Conservation (phyloP, 331 rosid genomes). For the Rhamnella rubrinervis region DNA sequence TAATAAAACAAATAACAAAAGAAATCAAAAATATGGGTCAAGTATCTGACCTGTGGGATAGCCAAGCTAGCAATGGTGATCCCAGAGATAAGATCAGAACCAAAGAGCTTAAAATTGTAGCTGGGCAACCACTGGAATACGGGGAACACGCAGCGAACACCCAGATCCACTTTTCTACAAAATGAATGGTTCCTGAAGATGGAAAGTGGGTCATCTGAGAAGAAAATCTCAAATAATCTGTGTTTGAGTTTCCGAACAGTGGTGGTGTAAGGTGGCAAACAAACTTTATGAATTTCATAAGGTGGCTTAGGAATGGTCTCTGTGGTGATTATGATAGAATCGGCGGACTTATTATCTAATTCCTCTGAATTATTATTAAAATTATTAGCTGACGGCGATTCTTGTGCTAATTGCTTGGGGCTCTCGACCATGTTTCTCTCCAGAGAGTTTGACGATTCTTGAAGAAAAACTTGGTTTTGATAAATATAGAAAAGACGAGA, state of each 20-base stretch:
- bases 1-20: neutral
- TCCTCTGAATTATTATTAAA: neutral
- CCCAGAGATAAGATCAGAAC: slow-evolving; percentile 10
- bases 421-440: neutral
- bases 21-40: neutral
- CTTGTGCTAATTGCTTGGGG: neutral
- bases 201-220: slow-evolving; percentile 9
- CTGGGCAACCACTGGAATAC: slow-evolving; percentile 1
- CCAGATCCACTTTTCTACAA: neutral
- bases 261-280: neutral
- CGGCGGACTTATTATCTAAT: too few species aligned
- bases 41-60: neutral
- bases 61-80: slow-evolving; percentile 14
- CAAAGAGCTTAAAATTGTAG: neutral
- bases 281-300: neutral
- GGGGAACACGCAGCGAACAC: neutral
- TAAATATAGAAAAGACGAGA: too few species aligned
- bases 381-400: neutral
- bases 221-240: neutral
- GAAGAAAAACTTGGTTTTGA: too few species aligned
- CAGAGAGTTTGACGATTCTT: neutral
- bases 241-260: neutral
- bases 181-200: neutral
- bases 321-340: neutral
- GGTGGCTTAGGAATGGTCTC: neutral